Evolutionary conservation across 2,329 filamentous ascomycete species (phyloP).

Genomic region (Dothistroma septosporum): DNA sequence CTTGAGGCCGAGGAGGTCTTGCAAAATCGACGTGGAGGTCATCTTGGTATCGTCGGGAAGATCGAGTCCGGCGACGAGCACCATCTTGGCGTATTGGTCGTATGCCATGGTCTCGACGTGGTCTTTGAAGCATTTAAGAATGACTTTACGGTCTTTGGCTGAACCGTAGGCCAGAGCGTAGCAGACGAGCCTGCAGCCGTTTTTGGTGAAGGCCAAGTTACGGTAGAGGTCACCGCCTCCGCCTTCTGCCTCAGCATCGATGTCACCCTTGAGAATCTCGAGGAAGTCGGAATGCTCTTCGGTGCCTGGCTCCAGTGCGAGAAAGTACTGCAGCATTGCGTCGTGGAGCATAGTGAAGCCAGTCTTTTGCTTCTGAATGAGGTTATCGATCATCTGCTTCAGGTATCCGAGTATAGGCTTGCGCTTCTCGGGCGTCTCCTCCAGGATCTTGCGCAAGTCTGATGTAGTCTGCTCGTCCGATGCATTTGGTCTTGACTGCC

Average conservation of each 20-base stretch:
- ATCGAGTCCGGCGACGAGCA: slow-evolving; percentile 83
- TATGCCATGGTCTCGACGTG: slow-evolving; percentile 79
- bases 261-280: slow-evolving; percentile 86
- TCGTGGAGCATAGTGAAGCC: slow-evolving; percentile 98
- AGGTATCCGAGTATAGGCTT: slow-evolving; percentile 81
- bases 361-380: slow-evolving; percentile 94
- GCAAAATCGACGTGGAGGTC: slow-evolving; percentile 81
- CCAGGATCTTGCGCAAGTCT: slow-evolving; percentile 72
- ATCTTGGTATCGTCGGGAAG: slow-evolving; percentile 88
- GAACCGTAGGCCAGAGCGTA: slow-evolving; percentile 76
- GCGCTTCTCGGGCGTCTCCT: slow-evolving; percentile 76
- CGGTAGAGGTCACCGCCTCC: slow-evolving; percentile 79
- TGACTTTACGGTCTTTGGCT: slow-evolving; percentile 87
- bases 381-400: slow-evolving; percentile 79
- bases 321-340: slow-evolving; percentile 94
- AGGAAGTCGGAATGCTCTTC: slow-evolving; percentile 83
- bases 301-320: slow-evolving; percentile 70
- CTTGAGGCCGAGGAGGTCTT: slow-evolving; percentile 71
- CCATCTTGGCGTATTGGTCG: slow-evolving; percentile 71
- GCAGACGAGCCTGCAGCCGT: slow-evolving; percentile 76
- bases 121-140: slow-evolving; percentile 86
- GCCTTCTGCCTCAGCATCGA: slow-evolving; percentile 52
- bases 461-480: slow-evolving; percentile 40
- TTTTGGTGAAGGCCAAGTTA: slow-evolving; percentile 93
- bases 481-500: slow-evolving; percentile 52